Evolutionary conservation across 139 green algal genomes (phyloP).

Genomic region (Chloropicon primus): DNA sequence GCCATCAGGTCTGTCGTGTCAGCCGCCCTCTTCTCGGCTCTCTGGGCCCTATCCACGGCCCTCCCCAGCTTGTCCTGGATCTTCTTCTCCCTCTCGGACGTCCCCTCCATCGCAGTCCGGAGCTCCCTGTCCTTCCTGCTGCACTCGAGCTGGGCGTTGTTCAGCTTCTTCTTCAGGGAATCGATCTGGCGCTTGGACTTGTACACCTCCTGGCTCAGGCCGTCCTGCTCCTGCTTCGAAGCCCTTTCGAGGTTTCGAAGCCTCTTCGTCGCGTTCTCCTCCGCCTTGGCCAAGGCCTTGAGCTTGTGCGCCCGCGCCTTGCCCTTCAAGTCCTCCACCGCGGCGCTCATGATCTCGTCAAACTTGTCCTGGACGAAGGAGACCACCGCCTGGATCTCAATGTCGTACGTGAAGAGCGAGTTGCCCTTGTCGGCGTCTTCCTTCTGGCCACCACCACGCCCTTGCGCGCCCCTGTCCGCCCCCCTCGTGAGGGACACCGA

Average conservation of each 20-base stretch:
- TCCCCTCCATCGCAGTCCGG: no score
- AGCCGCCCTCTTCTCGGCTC: neutral
- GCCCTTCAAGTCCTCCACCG: neutral
- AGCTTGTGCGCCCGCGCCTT: neutral
- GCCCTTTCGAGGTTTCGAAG: neutral
- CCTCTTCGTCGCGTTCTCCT: neutral
- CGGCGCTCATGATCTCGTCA: neutral
- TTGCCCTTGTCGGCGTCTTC: no score
- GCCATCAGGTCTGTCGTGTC: neutral
- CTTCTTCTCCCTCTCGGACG: neutral
- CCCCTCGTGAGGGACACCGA: neutral
- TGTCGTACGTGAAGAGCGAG: neutral
- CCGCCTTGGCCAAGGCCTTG: neutral
- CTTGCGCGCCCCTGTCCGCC: no score
- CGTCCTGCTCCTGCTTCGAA: neutral
- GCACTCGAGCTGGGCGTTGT: neutral
- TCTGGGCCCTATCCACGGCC: neutral
- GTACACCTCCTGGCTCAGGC: neutral
- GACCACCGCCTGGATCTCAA: neutral
- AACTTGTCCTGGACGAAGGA: neutral
- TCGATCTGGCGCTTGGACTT: neutral
- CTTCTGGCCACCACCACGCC: no score
- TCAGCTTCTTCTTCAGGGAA: neutral
- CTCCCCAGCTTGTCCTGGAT: neutral
- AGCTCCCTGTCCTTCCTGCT: neutral